Base-by-base conservation (phyloP, 129 eudicot species). In the Rutidosis leptorrhynchoides region DNA sequence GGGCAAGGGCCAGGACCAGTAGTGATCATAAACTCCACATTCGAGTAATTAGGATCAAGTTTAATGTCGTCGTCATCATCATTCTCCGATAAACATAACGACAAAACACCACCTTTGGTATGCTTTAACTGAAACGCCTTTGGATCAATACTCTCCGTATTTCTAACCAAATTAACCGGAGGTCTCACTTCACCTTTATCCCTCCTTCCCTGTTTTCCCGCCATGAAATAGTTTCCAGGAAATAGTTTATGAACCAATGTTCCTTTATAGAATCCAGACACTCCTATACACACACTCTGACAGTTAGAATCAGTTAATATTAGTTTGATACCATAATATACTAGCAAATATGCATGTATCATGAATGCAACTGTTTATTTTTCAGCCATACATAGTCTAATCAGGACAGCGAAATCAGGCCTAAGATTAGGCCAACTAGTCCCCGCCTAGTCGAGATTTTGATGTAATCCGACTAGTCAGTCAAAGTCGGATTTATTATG, bases 1-100 rank as follows among this genome's bases (percentile, higher is more conserved):
- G 99, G 99, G 59, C 95, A 89, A 0, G 99, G 99, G 16, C 90
- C 99, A 0, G 99, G 99, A 15, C 99, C 99, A 6, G 99, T 93
- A 16, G 99, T 93, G 11, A 93, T 86, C 95, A 93, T 62, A 62
- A 93, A 93, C 90, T 93, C 99, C 21, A 93, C 98, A 83, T 93
- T 93, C 17, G 74, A 90, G 35, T 93, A 93, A 53, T 86, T 60
- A 0, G 86, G 84, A 32, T 85, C 74, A 16, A 93, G 70, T 80
- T 89, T 93, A 62, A 89, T 37, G 19, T 86, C 86, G 60, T 93
- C 96, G 10, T 89, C 96, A 59, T 93, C 96, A 42, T 93, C 99
- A 71, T 93, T 93, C 79, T 88, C 99, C 0, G 86, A 76, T 15
- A 93, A 81, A 56, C 96, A 89, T 82, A 93, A 49, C 0, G 99